A percentile compares a stretch with the other conserved stretches of the same genome.
These are phyloP conservation scores for Aspergillus indologenus DNA, from an alignment of 495 filamentous ascomycete genomes.

Conservation along the genomic window DNA sequence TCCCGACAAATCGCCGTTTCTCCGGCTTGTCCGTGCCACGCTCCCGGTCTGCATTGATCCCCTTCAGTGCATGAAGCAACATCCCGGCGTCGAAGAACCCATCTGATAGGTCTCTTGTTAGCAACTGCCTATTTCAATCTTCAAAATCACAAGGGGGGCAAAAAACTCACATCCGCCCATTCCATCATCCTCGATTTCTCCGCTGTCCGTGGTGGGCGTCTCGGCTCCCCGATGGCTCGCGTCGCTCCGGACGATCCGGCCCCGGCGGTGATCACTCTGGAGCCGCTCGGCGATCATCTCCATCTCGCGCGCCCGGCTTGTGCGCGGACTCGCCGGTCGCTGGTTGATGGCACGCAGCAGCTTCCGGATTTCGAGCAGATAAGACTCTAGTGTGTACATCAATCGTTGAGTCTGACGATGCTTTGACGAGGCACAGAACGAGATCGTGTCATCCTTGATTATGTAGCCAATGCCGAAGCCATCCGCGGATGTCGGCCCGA, in stretches of 20 bases:
- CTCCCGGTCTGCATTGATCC: slow-evolving; percentile 50
- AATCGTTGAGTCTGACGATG: slow-evolving; percentile 90
- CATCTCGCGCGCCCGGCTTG: slow-evolving; percentile 64
- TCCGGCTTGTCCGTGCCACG: slow-evolving; percentile 39
- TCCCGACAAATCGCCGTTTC: slow-evolving; percentile 67
- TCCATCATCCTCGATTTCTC: slow-evolving; percentile 80
- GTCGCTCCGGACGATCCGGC: slow-evolving; percentile 46
- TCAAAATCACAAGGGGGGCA: slow-evolving; percentile 11
- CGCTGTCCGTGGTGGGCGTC: slow-evolving; percentile 57
- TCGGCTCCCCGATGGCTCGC: slow-evolving; percentile 38
- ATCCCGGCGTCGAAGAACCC: slow-evolving; percentile 96
- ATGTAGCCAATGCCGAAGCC: slow-evolving; percentile 99
- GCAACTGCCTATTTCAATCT: slow-evolving; percentile 14
- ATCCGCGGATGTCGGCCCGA: slow-evolving; percentile 90
- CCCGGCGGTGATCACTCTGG: slow-evolving; percentile 41
- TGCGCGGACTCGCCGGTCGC: slow-evolving; percentile 50
- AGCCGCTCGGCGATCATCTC: slow-evolving; percentile 51
- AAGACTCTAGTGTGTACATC: slow-evolving; percentile 83
- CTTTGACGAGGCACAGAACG: slow-evolving; percentile 87
- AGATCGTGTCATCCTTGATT: slow-evolving; percentile 93
- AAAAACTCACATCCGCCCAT: slow-evolving; percentile 82
- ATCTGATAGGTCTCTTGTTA: slow-evolving; percentile 52
- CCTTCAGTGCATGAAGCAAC: slow-evolving; percentile 83
- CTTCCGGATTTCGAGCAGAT: slow-evolving; percentile 85
- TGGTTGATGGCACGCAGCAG: slow-evolving; percentile 66